Base-by-base conservation (phyloP, 1,139 yeast genomes). In the Candida tunisiensis region DNA sequence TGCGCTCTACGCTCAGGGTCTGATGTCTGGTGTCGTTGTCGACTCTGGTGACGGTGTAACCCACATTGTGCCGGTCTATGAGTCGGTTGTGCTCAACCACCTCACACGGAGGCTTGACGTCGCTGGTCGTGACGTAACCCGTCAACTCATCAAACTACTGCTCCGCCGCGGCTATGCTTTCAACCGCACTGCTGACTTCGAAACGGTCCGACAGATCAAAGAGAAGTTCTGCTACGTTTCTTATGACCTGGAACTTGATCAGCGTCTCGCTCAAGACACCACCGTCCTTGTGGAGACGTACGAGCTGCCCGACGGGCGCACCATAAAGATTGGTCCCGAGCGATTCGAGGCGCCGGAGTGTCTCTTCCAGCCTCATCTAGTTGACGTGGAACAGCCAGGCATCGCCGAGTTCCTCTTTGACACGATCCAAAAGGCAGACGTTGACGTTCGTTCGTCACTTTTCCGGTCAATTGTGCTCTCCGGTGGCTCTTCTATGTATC, bases 401-500 rank as follows among this genome's bases (percentile, higher is more conserved):
- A 73, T 88, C 34, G 96, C 95, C 30, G 98, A 88, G 55, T 63
- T 77, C 21, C 62, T 88, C 36, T 88, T 83, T 60, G 80, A 82
- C 51, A 82, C 94, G 3, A 74, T 88, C 39, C 96, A 88, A 59
- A 58, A 83, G 5, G 95, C 96, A 23, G 98, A 88, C 47, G 75
- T 88, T 26, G 98, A 88, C 51, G 71, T 88, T 31, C 71, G 96
- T 53, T 66, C 93, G 6, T 69, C 94, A 2, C 65, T 88, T 35
- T 88, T 69, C 58, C 79, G 77, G 47, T 93, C 95, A 2, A 79
- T 88, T 52, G 98, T 88, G 12, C 63, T 88, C 25, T 79, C 93
- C 21, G 98, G 98, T 48, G 98, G 98, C 31, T 85, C 96, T 2
- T 78, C 93, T 28, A 88, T 91, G 99, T 88, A 91, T 51, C 98